A percentile compares a stretch with the other conserved stretches of the same genome.
Evolutionary conservation across 2,329 filamentous ascomycete genomes (phyloP).

Genomic region (Phaeosphaeriaceae sp.): DNA sequence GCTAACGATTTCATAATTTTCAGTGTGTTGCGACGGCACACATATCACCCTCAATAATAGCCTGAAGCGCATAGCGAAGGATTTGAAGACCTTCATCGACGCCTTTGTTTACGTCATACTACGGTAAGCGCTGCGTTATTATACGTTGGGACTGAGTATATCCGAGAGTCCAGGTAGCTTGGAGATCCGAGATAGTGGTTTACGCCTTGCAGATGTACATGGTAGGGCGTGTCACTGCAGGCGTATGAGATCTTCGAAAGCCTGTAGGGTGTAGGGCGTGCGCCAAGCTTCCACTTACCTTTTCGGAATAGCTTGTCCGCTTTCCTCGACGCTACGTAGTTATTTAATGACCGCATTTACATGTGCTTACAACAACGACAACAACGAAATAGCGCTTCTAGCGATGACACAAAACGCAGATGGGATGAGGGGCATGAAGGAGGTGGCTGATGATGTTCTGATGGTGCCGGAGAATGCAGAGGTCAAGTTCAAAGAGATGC

Average conservation of each 20-base stretch:
- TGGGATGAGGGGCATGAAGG: too few species aligned
- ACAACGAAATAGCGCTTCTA: too few species aligned
- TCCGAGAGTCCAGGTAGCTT: neutral
- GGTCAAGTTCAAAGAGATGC: too few species aligned
- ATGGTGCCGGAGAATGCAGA: too few species aligned
- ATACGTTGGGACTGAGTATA: neutral
- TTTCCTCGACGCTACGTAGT: too few species aligned
- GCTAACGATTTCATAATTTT: neutral
- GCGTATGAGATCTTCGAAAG: neutral
- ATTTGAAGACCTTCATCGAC: too few species aligned
- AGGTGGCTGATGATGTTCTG: too few species aligned
- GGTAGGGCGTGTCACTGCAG: neutral
- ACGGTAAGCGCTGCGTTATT: neutral
- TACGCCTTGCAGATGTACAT: neutral
- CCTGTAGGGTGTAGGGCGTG: neutral
- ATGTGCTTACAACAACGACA: too few species aligned
- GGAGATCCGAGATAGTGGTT: neutral
- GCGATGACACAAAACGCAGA: too few species aligned
- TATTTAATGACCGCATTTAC: too few species aligned
- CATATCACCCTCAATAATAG: too few species aligned
- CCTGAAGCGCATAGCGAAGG: too few species aligned
- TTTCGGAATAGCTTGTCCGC: neutral
- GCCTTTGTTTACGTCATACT: neutral
- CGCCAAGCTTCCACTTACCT: neutral
- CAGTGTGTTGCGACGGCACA: neutral